Evolutionary conservation across 2,329 filamentous ascomycete genomes (phyloP), one percentile per base, ranked within the genome.

Genomic region (Monilinia laxa): DNA sequence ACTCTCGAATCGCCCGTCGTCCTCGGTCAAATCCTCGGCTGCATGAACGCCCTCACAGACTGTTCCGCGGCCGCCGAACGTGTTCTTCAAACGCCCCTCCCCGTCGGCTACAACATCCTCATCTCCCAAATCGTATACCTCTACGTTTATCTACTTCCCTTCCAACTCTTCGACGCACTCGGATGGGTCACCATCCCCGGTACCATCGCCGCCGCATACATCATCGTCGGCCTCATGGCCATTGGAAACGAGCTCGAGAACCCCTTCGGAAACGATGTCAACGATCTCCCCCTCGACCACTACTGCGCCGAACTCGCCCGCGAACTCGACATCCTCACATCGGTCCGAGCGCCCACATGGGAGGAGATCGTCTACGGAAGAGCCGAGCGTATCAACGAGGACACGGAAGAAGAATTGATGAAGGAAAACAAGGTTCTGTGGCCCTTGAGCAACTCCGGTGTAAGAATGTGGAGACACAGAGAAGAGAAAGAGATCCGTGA

Each of bases 101-200:
- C 92, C 2, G 84, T 92, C 66, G 92, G 91, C 57, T 96, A 96
- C 80, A 87, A 85, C 71, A 95, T 96, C 73, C 87, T 91, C 73
- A 93, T 95, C 76, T 87, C 88, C 25, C 92, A 96, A 76, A 94
- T 95, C 75, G 92, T 92, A 42, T 93, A 90, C 87, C 85, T 93
- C 62, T 96, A 95, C 78, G 87, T 95, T 64, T 79, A 92, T 72
- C 83, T 92, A 42, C 83, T 96, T 1, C 92, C 92, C 7, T 95
- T 95, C 82, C 92, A 96, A 79, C 85, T 96, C 9, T 85, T 86
- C 75, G 75, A 77, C 0, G 76, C 78, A 3, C 84, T 96, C 0
- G 72, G 78, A 10, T 95, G 89, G 88, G 83, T 93, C 70, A 89
- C 91, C 16, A 93, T 95, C 70, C 91, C 91, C 0, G 91, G 87